These are phyloP conservation scores for Aegilops speltoides DNA, from an alignment of 176 grass and related monocot species.

Conservation along the genomic window DNA sequence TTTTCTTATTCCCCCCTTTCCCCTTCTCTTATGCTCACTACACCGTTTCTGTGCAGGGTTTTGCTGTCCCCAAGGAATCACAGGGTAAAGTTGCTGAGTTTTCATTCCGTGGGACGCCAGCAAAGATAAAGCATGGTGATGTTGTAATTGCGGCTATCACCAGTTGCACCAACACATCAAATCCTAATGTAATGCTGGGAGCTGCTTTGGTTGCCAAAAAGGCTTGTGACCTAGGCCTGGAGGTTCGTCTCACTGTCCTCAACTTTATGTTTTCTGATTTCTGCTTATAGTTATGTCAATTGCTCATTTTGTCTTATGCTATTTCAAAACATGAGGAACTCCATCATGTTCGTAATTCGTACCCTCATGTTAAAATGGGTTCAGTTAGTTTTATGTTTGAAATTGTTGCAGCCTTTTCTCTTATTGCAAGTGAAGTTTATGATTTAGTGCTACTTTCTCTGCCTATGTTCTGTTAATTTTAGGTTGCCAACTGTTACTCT, in stretches of 20 bases:
- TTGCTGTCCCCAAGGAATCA: conserved; percentile 94
- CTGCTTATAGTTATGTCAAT: not conserved
- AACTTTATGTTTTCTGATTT: not conserved
- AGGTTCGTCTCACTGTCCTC: conserved; percentile 46
- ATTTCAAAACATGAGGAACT: conserved; percentile 15
- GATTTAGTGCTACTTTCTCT: not conserved
- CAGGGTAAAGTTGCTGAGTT: conserved; percentile 89
- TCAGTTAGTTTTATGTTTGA: not conserved
- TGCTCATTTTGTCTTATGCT: not conserved
- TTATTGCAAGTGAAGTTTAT: not conserved
- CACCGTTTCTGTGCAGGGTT: conserved; percentile 63
- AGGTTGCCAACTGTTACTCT: not conserved
- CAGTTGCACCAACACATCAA: conserved; percentile 99
- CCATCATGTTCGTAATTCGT: conserved; percentile 3
- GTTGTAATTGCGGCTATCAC: conserved; percentile 99
- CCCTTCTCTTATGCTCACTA: conserved; percentile 16
- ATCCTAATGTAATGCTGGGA: conserved; percentile 98
- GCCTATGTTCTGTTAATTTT: not conserved
- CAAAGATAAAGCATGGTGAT: conserved; percentile 91
- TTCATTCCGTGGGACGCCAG: conserved; percentile 76
- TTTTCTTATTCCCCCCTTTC: not conserved
- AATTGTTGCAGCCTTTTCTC: not conserved
- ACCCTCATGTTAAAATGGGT: not conserved
- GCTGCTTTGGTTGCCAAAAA: conserved; percentile 98
- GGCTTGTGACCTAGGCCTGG: conserved; percentile 91